Base-by-base conservation (phyloP, 2,329 filamentous ascomycete genomes). In the Colletotrichum euphorbiae region DNA sequence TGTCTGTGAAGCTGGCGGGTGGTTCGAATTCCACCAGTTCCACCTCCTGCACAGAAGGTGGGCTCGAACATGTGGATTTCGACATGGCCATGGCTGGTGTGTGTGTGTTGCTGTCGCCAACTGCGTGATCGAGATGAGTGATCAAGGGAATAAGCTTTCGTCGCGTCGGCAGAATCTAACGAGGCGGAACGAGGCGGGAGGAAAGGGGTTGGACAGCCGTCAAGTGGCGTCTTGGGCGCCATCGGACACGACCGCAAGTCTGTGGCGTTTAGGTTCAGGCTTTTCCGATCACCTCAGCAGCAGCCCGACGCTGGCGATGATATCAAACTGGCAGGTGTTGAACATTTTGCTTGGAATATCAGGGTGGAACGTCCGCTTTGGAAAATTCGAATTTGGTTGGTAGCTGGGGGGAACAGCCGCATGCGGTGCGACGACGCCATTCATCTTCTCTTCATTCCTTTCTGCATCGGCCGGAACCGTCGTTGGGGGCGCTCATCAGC, bases 1-100 rank as follows among this genome's bases (percentile, higher is more conserved):
- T 50, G 43, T 59, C 56, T 8, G 31, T 40, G 6, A 59, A 59
- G 24, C 42, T 45, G 17, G 56, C 56, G 6, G 56, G 56, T 8
- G 33, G 43, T 17, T 59, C 56, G 4, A 46, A 58, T 3, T 58
- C 55, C 12, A 21, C 31, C 12, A 21, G n/a, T 6, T 21, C 55
- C 4, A 13, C 55, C 7, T 58, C 55, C 15, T 19, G 13, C 42
- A n/a, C n/a, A 4, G 55, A 46, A 21, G 55, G 24, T 4, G 42
- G 28, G 12, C n/a, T 45, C 8, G 42, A 48, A 15, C 42, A 13
- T 6, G n/a, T 38, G n/a, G 55, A 21, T 3, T 33, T 15, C n/a
- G 55, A n/a, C 55, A 58, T 58, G 28, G 4, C 17, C 6, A 8
- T 1, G 28, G 9, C 46, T 12, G 33, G 31, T 13, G 2, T 24